Conservation (phyloP, 164 flowering plant genomes). For the Nelumbo lutea region DNA sequence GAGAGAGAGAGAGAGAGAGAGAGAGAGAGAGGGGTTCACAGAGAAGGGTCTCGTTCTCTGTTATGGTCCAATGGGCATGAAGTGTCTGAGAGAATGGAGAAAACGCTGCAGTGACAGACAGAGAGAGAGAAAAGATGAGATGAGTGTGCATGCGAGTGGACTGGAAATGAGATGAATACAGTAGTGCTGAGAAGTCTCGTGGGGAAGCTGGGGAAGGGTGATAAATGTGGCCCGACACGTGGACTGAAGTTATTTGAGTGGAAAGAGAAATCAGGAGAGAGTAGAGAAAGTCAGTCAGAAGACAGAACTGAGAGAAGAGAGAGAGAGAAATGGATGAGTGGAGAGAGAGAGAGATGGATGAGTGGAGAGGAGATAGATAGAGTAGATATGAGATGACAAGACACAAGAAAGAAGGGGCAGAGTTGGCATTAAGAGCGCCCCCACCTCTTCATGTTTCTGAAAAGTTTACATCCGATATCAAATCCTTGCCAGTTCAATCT, state of each 20-base stretch:
- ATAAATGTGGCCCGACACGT: conserved; percentile 4
- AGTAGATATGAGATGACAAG: conserved; percentile 7
- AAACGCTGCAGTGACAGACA: background rate
- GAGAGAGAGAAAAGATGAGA: background rate
- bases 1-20: conserved; percentile 2
- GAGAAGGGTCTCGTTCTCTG: too few species aligned
- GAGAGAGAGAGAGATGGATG: background rate
- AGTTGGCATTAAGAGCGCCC: background rate
- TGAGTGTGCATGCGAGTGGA: too few species aligned
- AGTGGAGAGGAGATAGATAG: background rate
- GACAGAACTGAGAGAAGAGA: background rate
- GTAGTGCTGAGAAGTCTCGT: background rate
- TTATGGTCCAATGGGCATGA: too few species aligned
- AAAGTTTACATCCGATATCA: too few species aligned
- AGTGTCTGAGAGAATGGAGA: background rate
- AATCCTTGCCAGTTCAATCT: too few species aligned
- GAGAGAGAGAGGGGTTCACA: background rate
- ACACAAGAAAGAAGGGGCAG: conserved; percentile 5
- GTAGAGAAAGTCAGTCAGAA: too few species aligned
- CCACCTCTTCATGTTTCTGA: too few species aligned
- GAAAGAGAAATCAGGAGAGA: too few species aligned
- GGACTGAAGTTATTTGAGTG: conserved; percentile 10
- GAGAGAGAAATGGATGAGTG: background rate
- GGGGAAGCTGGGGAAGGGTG: background rate
- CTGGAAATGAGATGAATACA: too few species aligned